A percentile compares a stretch with the other conserved stretches of the same genome.
These are phyloP conservation scores for Silybum marianum DNA, from an alignment of 129 eudicot genomes.

Conservation along the genomic window DNA sequence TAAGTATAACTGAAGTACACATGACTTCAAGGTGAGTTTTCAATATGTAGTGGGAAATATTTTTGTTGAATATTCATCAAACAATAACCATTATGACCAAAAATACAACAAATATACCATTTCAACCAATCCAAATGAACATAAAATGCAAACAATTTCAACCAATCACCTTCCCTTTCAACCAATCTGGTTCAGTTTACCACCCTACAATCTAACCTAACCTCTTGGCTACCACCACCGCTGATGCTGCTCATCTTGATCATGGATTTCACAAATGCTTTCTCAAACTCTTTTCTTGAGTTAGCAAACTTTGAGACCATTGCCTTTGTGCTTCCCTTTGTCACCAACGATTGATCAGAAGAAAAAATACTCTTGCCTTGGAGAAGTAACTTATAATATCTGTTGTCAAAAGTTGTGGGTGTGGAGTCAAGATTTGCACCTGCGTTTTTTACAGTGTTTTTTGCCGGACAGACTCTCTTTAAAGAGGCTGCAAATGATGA, in stretches of 20 bases:
- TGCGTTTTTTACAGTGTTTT: slow-evolving; percentile 26
- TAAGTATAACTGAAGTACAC: background rate
- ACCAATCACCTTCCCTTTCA: background rate
- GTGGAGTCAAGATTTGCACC: slow-evolving; percentile 49
- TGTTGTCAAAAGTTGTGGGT: slow-evolving; percentile 42
- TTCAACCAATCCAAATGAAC: background rate
- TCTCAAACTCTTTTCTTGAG: slow-evolving; percentile 27
- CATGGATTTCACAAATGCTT: slow-evolving; percentile 66
- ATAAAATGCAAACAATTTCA: slow-evolving; percentile 15
- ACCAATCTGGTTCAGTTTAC: slow-evolving; percentile 38
- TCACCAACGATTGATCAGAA: slow-evolving; percentile 49
- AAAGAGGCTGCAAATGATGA: slow-evolving; percentile 36
- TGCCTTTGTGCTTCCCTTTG: slow-evolving; percentile 28
- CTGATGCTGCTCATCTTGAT: slow-evolving; percentile 80
- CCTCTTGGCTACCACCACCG: slow-evolving; percentile 58
- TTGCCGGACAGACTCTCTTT: slow-evolving; percentile 29
- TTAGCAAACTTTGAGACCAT: slow-evolving; percentile 46
- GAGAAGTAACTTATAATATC: slow-evolving; percentile 47
- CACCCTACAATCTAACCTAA: slow-evolving; percentile 42
- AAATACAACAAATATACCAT: background rate
- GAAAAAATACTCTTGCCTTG: slow-evolving; percentile 52
- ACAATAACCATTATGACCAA: background rate
- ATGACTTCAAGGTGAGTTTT: background rate
- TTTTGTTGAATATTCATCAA: background rate
- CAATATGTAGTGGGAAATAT: background rate